Percentiles rank a stretch among this genome's conserved stretches.
Conservation (phyloP, 2,329 filamentous ascomycete genomes). For the Fusarium sp. region DNA sequence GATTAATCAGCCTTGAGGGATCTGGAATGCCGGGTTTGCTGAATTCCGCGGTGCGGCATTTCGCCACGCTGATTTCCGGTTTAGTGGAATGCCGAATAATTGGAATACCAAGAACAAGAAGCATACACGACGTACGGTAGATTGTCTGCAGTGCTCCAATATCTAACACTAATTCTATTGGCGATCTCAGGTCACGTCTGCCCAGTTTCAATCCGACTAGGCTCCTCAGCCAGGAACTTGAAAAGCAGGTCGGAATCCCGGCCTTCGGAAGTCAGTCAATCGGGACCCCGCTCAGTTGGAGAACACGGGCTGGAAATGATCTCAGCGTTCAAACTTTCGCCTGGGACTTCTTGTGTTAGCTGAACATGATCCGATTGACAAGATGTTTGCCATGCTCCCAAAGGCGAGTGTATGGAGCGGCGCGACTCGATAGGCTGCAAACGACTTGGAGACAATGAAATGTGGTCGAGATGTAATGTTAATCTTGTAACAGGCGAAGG, state of each 20-base stretch:
- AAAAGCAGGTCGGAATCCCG: no score
- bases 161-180: accelerated
- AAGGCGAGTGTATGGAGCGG: accelerated
- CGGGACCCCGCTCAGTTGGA: accelerated
- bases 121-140: accelerated
- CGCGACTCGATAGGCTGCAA: accelerated
- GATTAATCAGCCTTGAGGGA: no score
- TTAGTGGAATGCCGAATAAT: accelerated
- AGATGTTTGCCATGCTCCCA: no score
- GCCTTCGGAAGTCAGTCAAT: no score
- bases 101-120: no score
- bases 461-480: accelerated
- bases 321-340: accelerated
- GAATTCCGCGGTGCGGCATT: accelerated
- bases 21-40: no score
- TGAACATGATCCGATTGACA: no score
- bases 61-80: accelerated
- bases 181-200: no score
- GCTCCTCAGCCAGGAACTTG: no score
- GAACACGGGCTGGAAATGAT: accelerated
- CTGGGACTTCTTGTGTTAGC: accelerated
- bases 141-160: accelerated
- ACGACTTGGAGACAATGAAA: no score
- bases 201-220: accelerated
- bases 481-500: no score